A percentile compares a stretch with the other conserved stretches of the same genome.
phyloP scores from a whole-genome alignment of 495 filamentous ascomycete species.

The Sabuloglossum arenarium region DNA sequence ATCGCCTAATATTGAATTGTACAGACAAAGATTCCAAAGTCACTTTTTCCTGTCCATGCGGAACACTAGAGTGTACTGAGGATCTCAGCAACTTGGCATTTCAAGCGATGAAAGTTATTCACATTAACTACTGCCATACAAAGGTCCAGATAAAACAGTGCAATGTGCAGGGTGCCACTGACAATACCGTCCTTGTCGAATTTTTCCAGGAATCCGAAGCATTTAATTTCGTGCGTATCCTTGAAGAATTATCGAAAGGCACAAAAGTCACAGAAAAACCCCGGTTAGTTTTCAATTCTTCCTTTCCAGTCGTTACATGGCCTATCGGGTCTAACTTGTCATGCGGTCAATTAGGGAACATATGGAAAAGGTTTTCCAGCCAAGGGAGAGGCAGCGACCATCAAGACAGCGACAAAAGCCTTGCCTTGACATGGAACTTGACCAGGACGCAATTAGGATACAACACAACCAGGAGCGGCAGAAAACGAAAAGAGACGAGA shows the following conservation, averaged over 20 bases:
- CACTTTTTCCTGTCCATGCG: neutral
- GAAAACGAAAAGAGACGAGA: neutral
- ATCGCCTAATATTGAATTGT: neutral
- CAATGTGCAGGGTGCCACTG: neutral
- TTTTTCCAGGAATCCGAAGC: neutral
- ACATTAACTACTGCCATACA: neutral
- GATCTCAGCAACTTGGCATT: neutral
- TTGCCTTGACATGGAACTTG: neutral
- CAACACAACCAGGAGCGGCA: neutral
- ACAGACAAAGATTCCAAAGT: neutral
- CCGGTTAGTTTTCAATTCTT: neutral
- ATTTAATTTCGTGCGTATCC: neutral
- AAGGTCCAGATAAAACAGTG: neutral
- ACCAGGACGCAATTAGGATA: neutral
- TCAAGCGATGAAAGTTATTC: neutral
- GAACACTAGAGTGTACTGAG: neutral
- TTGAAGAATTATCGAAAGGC: neutral
- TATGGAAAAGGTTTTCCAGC: neutral
- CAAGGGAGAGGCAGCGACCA: neutral
- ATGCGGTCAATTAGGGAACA: neutral
- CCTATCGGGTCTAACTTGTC: neutral
- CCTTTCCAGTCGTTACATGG: neutral
- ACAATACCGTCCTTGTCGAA: neutral
- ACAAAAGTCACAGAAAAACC: neutral
- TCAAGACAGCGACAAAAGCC: neutral